Percentiles rank a stretch among this genome's conserved stretches.
phyloP scores from a whole-genome alignment of 352 stramenopile genomes.

The Pythium angustatum region DNA sequence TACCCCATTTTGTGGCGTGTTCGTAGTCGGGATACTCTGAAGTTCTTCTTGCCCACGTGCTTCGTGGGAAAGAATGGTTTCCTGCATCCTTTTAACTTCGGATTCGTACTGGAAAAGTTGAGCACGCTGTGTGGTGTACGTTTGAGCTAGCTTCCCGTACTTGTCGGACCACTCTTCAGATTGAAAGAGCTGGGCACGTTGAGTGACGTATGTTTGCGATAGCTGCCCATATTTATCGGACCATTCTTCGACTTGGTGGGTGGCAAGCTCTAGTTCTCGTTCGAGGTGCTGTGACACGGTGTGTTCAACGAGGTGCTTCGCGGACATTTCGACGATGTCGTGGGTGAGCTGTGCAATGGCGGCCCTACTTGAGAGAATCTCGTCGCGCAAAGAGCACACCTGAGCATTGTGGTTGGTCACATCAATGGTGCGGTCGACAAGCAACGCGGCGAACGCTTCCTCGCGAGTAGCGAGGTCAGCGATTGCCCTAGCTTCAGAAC shows the following conservation, averaged over 20 bases:
- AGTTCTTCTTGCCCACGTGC: not conserved
- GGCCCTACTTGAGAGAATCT: conserved; percentile 12
- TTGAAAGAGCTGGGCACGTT: conserved; percentile 6
- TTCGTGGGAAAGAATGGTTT: not conserved
- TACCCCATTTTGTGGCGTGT: not conserved
- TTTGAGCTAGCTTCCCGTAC: conserved; percentile 6
- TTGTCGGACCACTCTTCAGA: not conserved
- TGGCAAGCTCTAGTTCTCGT: not conserved
- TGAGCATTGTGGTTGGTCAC: conserved; percentile 26
- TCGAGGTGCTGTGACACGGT: conserved; percentile 9
- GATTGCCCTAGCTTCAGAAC: conserved; percentile 9
- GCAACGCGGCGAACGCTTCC: conserved; percentile 21
- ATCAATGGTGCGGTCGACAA: conserved; percentile 20
- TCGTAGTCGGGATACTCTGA: not conserved
- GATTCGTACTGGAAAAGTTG: conserved; percentile 7
- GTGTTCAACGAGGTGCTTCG: conserved; percentile 19
- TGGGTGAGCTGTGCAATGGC: not conserved
- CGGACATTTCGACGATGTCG: conserved; percentile 10
- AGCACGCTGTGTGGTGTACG: conserved; percentile 15
- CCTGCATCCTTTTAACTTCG: conserved; percentile 1
- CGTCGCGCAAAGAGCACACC: conserved; percentile 24
- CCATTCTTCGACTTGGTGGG: not conserved
- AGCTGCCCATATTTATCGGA: conserved; percentile 12
- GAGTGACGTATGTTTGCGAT: conserved; percentile 15
- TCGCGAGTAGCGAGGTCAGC: conserved; percentile 3